Conservation (phyloP, 176 grass and related monocot species). For the barley (Hordeum vulgare) region DNA sequence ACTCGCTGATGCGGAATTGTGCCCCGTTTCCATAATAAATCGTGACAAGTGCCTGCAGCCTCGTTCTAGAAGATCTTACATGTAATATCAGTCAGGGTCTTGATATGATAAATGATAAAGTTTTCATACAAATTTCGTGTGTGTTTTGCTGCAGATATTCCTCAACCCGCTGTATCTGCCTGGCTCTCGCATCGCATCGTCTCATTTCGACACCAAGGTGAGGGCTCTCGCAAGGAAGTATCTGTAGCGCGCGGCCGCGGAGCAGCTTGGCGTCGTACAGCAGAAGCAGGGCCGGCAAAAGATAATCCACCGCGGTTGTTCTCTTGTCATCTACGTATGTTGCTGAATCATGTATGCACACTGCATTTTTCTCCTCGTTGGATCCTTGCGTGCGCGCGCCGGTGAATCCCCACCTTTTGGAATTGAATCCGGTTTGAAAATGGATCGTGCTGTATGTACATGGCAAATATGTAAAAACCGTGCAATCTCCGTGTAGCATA, state of each 20-base stretch:
- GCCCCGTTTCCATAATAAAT: background rate
- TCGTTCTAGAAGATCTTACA: conserved; percentile 2
- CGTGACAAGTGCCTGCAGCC: background rate
- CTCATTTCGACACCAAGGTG: conserved; percentile 90
- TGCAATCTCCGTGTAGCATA: background rate
- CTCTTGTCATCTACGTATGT: background rate
- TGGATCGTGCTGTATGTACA: background rate
- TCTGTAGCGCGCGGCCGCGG: conserved; percentile 21
- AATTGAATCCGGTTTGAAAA: background rate
- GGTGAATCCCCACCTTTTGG: too few relatives aligned
- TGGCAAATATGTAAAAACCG: background rate
- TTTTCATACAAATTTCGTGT: background rate
- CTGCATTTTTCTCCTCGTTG: background rate
- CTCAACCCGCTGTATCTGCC: conserved; percentile 78
- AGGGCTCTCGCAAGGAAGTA: conserved; percentile 84
- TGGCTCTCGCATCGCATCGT: conserved; percentile 77
- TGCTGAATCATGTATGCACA: background rate
- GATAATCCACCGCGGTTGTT: background rate
- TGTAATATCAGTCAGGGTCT: background rate
- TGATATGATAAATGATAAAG: background rate
- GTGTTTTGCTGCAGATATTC: conserved; percentile 49
- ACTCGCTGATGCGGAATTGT: background rate
- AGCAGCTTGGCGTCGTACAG: background rate
- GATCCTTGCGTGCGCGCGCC: too few relatives aligned
- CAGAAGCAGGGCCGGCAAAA: background rate